Evolutionary conservation across 495 filamentous ascomycete genomes (phyloP).

Genomic region (Penicillium crystallinum): DNA sequence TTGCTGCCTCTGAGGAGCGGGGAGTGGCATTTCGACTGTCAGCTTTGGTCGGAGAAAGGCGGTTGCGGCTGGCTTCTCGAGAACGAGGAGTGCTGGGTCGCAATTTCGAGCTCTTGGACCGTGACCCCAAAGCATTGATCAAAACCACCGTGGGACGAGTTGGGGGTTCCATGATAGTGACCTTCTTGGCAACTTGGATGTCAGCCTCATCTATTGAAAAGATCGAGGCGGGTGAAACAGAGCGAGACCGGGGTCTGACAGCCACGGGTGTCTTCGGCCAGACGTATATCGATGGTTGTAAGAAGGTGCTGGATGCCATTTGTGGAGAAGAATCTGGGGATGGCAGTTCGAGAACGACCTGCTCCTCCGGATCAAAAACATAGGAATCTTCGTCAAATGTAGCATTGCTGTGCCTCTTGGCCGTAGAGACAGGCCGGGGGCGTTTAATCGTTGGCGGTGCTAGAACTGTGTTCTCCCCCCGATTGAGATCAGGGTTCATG

Average conservation of each 20-base stretch:
- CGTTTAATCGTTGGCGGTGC: slow-evolving; percentile 21
- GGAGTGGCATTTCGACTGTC: slow-evolving; percentile 12
- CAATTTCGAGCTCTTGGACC: slow-evolving; percentile 13
- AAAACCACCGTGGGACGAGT: slow-evolving; percentile 35
- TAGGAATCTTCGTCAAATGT: slow-evolving; percentile 33
- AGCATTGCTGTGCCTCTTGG: slow-evolving; percentile 36
- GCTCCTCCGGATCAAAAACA: slow-evolving; percentile 35
- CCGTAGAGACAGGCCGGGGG: slow-evolving; percentile 35
- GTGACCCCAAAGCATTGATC: slow-evolving; percentile 27
- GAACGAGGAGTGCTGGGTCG: slow-evolving; percentile 10
- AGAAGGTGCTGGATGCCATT: slow-evolving; percentile 30
- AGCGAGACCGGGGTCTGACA: slow-evolving; percentile 18
- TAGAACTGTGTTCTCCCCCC: slow-evolving; percentile 20
- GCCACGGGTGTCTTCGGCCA: slow-evolving; percentile 20
- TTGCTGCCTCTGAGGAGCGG: not conserved
- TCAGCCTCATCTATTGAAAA: slow-evolving; percentile 35
- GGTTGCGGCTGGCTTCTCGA: slow-evolving; percentile 15
- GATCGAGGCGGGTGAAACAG: slow-evolving; percentile 28
- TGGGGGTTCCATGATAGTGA: slow-evolving; percentile 31
- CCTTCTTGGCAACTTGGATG: slow-evolving; percentile 33
- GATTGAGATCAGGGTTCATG: slow-evolving; percentile 21
- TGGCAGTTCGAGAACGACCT: slow-evolving; percentile 37
- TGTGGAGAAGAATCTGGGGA: slow-evolving; percentile 29
- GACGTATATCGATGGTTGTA: slow-evolving; percentile 33
- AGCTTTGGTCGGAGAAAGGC: slow-evolving; percentile 10